Base-by-base conservation (phyloP, 2,329 filamentous ascomycete genomes). In the Penicillium paneum region DNA sequence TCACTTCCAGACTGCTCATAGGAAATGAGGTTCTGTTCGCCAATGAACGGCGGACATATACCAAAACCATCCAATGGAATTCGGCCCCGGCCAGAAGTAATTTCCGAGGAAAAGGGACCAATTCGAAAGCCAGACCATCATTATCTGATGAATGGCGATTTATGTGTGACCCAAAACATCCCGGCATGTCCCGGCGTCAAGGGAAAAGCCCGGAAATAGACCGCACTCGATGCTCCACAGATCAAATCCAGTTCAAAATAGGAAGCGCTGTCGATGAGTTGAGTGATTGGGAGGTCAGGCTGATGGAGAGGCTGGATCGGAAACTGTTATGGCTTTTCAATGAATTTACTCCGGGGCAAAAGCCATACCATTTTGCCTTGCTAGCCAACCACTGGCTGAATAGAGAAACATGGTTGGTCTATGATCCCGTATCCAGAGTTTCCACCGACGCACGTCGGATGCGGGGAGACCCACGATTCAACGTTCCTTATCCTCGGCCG, bases 371-470 rank as follows among this genome's bases (percentile, higher is more conserved):
- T 54, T 76, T 76, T 51, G 62, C 70, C 24, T 54, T 73, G 21
- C 66, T 76, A 38, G 67, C 72, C 31, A 75, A 74, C 44, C 74
- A 75, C 52, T 76, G 74, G 73, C 47, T 76, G n/a, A 76, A 75
- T 49, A 65, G 57, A 38, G 62, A 69, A 31, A 75, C 73, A 1
- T 75, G 72, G 73, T 43, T 72, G 19, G 71, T 76, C 28, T 64
- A 68, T 38, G 73, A 75, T 52, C 72, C 74, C 8, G 57, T 67
- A n/a, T 75, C 71, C 28, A 66, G 74, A 48, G 64, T 73, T 26
- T 54, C 69, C 7, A 61, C 56, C 6, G 62, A 73, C 35, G 57
- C 58, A 26, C 69, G 69, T 56, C 64, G 73, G 31, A 55, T 52
- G 13, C 58, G 66, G 36, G 74, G 74, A 29, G 72, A 75, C 54